phyloP scores from a whole-genome alignment of 83 land plant genomes.

The Picea abies region DNA sequence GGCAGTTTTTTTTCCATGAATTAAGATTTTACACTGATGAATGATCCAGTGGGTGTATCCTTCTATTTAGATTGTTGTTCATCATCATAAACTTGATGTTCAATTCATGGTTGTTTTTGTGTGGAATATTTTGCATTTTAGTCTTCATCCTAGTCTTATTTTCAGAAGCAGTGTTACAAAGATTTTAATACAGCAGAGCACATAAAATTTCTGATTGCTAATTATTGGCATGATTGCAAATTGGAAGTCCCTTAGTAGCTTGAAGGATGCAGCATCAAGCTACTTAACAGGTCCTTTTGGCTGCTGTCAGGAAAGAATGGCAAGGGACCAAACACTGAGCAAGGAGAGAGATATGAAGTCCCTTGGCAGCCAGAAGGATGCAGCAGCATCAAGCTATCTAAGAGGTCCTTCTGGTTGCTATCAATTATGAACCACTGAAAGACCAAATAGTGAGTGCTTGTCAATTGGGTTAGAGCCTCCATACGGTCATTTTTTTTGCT shows the following conservation, averaged over 20 bases:
- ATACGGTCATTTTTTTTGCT: no score
- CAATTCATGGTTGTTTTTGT: neutral
- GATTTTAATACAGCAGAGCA: neutral
- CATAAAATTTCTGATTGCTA: neutral
- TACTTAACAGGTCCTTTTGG: neutral
- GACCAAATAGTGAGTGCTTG: neutral
- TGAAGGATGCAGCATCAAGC: neutral
- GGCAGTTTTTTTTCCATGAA: neutral
- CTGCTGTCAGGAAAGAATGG: neutral
- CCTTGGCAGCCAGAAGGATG: no score
- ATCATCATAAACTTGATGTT: neutral
- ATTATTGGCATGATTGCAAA: neutral
- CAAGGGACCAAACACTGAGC: no score
- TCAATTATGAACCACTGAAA: neutral
- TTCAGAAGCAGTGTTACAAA: neutral
- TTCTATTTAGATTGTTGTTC: neutral
- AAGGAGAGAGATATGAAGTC: neutral
- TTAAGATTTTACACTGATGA: neutral
- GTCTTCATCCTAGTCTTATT: neutral
- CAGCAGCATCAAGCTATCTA: no score
- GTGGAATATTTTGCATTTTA: neutral
- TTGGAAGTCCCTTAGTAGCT: neutral
- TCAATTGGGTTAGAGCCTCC: neutral
- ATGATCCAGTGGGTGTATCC: neutral
- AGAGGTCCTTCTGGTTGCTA: no score